Percentiles rank a stretch among this genome's conserved stretches.
These are phyloP conservation scores for Leccinum subgranulosum DNA, from an alignment of 768 basidiomycete genomes.

Conservation along the genomic window DNA sequence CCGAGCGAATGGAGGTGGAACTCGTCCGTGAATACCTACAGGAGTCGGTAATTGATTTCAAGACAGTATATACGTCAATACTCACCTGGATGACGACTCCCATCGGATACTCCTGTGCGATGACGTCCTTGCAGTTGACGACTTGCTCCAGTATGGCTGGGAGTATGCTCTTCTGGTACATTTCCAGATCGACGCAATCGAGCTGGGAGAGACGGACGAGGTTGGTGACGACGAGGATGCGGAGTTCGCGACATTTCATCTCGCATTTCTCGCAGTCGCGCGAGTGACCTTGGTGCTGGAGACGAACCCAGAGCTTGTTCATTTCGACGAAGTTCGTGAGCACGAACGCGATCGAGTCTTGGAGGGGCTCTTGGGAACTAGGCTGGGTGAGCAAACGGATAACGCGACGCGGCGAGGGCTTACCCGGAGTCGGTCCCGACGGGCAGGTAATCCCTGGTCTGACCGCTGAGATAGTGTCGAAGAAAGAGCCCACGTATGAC, in stretches of 20 bases:
- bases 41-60: not conserved
- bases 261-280: slow-evolving; percentile 97
- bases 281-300: slow-evolving; percentile 97
- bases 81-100: slow-evolving; percentile 96
- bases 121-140: slow-evolving; percentile 96
- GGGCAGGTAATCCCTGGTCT: too few relatives aligned
- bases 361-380: slow-evolving; percentile 48
- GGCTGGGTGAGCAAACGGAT: too few relatives aligned
- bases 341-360: slow-evolving; percentile 94
- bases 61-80: not conserved
- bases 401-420: too few relatives aligned
- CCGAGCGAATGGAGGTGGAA: slow-evolving; percentile 97
- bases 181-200: slow-evolving; percentile 92
- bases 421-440: too few relatives aligned
- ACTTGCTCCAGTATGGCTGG: slow-evolving; percentile 96
- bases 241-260: slow-evolving; percentile 89
- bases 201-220: slow-evolving; percentile 93
- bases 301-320: slow-evolving; percentile 99
- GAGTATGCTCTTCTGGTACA: slow-evolving; percentile 84
- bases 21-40: slow-evolving; percentile 95
- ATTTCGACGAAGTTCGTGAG: slow-evolving; percentile 99
- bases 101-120: slow-evolving; percentile 99
- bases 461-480: too few relatives aligned
- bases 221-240: slow-evolving; percentile 98
- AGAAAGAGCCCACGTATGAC: too few relatives aligned